These are phyloP conservation scores for Cerioporus squamosus DNA, from an alignment of 1,284 basidiomycete genomes.

Conservation along the genomic window DNA sequence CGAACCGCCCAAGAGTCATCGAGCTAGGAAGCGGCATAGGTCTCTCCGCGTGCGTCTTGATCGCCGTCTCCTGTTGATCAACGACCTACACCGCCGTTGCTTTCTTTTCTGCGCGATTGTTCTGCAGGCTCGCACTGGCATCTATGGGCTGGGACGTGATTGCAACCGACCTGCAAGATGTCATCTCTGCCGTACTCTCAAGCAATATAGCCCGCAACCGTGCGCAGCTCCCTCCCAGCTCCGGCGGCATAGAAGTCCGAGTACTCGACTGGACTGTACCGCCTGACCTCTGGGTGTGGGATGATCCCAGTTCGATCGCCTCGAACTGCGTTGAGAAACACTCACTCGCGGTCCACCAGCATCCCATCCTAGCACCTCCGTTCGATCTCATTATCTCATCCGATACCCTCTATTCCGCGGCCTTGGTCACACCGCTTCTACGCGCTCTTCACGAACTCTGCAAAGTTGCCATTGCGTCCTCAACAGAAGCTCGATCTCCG, in stretches of 20 bases:
- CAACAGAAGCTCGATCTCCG: conserved; percentile 38
- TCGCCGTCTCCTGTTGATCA: conserved; percentile 17
- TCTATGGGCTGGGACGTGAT: conserved; percentile 77
- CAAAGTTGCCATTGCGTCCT: conserved; percentile 25
- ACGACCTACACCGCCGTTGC: conserved; percentile 3
- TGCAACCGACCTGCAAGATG: conserved; percentile 78
- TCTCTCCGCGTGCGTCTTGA: conserved; percentile 66
- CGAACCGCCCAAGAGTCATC: conserved; percentile 52
- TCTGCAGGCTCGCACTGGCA: conserved; percentile 64
- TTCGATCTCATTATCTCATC: conserved; percentile 85
- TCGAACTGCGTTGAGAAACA: conserved; percentile 34
- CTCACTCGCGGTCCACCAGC: conserved; percentile 18
- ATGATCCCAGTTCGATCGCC: conserved; percentile 44
- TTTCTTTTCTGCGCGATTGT: conserved; percentile 14
- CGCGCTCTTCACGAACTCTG: conserved; percentile 64
- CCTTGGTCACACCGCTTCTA: conserved; percentile 73
- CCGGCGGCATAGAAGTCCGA: conserved; percentile 51
- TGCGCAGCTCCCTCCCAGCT: conserved; percentile 41
- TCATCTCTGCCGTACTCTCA: conserved; percentile 69
- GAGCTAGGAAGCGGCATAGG: conserved; percentile 88
- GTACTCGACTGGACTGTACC: conserved; percentile 69
- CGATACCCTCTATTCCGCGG: conserved; percentile 80
- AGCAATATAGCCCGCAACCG: conserved; percentile 66
- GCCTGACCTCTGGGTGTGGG: conserved; percentile 61
- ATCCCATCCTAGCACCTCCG: conserved; percentile 46